A percentile compares a stretch with the other conserved stretches of the same genome.
Conservation (phyloP, 345 rosid species). For the Punica granatum region DNA sequence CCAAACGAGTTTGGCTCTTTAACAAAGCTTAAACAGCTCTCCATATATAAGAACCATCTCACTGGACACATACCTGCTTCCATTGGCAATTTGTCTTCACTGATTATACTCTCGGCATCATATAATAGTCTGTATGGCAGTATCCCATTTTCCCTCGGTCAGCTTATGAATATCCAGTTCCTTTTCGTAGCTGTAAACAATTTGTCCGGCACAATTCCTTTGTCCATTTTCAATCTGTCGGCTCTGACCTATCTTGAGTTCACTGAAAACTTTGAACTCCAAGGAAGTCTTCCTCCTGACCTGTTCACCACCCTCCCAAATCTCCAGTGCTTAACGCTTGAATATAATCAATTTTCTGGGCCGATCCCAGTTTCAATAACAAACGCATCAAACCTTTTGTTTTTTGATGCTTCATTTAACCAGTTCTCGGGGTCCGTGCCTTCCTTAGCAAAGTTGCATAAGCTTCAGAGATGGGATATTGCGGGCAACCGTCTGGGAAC, state of each 20-base stretch:
- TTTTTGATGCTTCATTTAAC: neutral
- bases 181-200: neutral
- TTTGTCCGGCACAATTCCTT: neutral
- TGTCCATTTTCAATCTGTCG: neutral
- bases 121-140: neutral
- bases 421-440: conserved; percentile 1
- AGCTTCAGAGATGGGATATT: neutral
- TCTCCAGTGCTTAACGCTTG: neutral
- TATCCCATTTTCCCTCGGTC: neutral
- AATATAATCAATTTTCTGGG: neutral
- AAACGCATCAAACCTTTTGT: neutral
- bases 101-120: rapidly evolving
- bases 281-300: conserved; percentile 18
- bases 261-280: neutral
- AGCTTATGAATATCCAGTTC: neutral
- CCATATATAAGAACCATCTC: too few species aligned
- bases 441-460: conserved; percentile 2
- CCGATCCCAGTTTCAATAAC: conserved; percentile 7
- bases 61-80: conserved; percentile 8
- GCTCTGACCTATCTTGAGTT: neutral
- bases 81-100: conserved; percentile 15
- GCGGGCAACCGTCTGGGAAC: neutral
- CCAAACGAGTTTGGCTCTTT: conserved; percentile 16
- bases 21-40: conserved; percentile 7
- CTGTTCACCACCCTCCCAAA: conserved; percentile 12